Evolutionary conservation across 2,329 filamentous ascomycete genomes (phyloP), one percentile per base, ranked within the genome.

Genomic region (Aspergillus sp.): DNA sequence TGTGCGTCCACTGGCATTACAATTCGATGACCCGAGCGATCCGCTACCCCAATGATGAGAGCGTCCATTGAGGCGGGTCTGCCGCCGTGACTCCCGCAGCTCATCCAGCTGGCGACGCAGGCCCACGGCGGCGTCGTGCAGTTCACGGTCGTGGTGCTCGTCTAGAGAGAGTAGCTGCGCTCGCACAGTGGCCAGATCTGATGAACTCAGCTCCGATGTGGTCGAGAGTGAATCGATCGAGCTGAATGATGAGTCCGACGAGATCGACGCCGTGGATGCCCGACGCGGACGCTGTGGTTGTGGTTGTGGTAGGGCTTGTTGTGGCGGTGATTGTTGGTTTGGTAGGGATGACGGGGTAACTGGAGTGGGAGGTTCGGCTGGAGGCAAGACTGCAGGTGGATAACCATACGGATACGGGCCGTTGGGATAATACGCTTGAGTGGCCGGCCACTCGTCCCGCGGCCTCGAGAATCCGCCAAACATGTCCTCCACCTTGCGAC

Each of bases 151-250:
- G 41, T 73, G 69, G n/a, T 68, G 63, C 22, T 66, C 63, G 20
- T 70, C 54, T 3, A 73, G 55, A 7, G 66, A 64, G 7, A 66
- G 60, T 9, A 73, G 63, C 47, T 73, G 70, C 9, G 62, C 60
- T 47, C 70, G 69, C 17, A 72, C 60, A 3, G 65, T 67, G 14
- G 66, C 64, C 20, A 73, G 65, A 49, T 73, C 70, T 1, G 67
- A 65, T 6, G 67, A 60, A 35, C 61, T 65, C 26, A 73, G 60
- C 13, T 72, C 69, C 4, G 70, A 72, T 3, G 66, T 67, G 5
- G 69, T 71, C 17, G 67, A 70, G 19, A 73, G 49, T 9, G 69
- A 65, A 36, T 72, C 67, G 41, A 73, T 68, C 1, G 70, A 73
- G 43, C 66, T 66, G 11, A 73, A 57, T 1, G 70, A 73, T 2